phyloP scores from a whole-genome alignment of 2,329 filamentous ascomycete species.

The Penicillium sp. region DNA sequence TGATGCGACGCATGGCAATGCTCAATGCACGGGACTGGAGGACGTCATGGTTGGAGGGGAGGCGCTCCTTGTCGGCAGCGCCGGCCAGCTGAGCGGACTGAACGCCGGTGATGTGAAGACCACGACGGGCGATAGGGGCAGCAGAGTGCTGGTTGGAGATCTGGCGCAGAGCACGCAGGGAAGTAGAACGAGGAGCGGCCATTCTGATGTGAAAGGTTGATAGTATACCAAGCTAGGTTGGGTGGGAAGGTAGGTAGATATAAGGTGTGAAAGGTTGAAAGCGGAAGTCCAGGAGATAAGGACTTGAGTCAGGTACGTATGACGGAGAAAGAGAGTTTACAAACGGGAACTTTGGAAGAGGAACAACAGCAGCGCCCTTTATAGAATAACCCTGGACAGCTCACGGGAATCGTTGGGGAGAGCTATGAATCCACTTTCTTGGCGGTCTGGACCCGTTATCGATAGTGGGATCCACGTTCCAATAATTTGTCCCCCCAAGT shows the following conservation, averaged over 20 bases:
- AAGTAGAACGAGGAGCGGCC: constrained; percentile 47
- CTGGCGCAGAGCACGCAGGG: constrained; percentile 46
- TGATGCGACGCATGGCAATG: constrained; percentile 54
- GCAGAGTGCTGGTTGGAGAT: constrained; percentile 40
- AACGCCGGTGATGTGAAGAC: constrained; percentile 61
- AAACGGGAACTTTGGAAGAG: not conserved
- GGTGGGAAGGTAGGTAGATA: constrained; percentile 2
- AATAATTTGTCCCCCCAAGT: not conserved
- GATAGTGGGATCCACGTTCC: constrained; percentile 15
- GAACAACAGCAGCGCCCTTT: constrained; percentile 12
- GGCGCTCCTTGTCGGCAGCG: constrained; percentile 53
- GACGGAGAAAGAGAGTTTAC: not conserved
- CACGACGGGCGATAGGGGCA: constrained; percentile 44
- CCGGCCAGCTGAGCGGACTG: constrained; percentile 55
- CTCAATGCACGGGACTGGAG: constrained; percentile 55
- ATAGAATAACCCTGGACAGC: constrained; percentile 6
- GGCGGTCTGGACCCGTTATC: constrained; percentile 23
- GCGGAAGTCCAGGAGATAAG: not conserved
- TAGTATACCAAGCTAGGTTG: not conserved
- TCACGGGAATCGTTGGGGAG: constrained; percentile 27
- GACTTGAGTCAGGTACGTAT: not conserved
- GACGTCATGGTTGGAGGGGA: constrained; percentile 53
- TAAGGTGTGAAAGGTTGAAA: not conserved
- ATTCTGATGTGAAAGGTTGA: constrained; percentile 26
- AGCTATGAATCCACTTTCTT: constrained; percentile 25